Percentiles rank a stretch among this genome's conserved stretches.
Conservation (phyloP, 2,329 filamentous ascomycete genomes). For the Cryphonectria radicalis region DNA sequence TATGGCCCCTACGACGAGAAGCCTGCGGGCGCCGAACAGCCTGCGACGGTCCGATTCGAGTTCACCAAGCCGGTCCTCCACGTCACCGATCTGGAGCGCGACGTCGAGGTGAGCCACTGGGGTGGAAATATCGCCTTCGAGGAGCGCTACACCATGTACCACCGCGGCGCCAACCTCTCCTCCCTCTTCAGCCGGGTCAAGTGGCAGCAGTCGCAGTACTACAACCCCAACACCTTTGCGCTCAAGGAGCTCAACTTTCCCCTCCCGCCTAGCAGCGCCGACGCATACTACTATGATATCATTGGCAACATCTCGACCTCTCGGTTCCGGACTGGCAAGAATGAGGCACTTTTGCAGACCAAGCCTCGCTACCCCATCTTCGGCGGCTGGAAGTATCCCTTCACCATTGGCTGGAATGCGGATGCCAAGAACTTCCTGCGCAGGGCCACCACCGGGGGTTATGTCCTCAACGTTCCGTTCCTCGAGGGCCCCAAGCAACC, state of each 20-base stretch:
- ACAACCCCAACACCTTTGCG: slow-evolving; percentile 76
- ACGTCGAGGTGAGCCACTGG: slow-evolving; percentile 97
- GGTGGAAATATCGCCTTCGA: slow-evolving; percentile 95
- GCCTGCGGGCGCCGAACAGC: slow-evolving; percentile 74
- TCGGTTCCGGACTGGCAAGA: slow-evolving; percentile 75
- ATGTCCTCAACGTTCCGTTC: slow-evolving; percentile 88
- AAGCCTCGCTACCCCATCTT: slow-evolving; percentile 97
- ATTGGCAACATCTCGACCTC: slow-evolving; percentile 98
- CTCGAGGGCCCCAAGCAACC: slow-evolving; percentile 85
- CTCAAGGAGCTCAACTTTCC: slow-evolving; percentile 83
- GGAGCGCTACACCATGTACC: slow-evolving; percentile 86
- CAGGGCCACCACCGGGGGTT: slow-evolving; percentile 67
- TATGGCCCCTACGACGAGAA: slow-evolving; percentile 89
- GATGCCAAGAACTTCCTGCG: slow-evolving; percentile 79
- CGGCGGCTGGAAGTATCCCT: slow-evolving; percentile 97
- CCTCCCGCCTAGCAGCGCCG: slow-evolving; percentile 76
- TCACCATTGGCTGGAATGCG: slow-evolving; percentile 94
- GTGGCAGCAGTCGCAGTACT: slow-evolving; percentile 74
- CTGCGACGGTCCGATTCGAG: slow-evolving; percentile 84
- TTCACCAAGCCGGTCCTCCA: slow-evolving; percentile 91
- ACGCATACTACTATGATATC: slow-evolving; percentile 93
- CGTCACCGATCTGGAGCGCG: slow-evolving; percentile 78
- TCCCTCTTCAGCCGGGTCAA: slow-evolving; percentile 76
- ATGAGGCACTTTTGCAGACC: slow-evolving; percentile 83
- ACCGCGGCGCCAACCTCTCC: slow-evolving; percentile 80